A percentile compares a stretch with the other conserved stretches of the same genome.
phyloP scores from a whole-genome alignment of 345 rosid species.

The Camelina laxa region DNA sequence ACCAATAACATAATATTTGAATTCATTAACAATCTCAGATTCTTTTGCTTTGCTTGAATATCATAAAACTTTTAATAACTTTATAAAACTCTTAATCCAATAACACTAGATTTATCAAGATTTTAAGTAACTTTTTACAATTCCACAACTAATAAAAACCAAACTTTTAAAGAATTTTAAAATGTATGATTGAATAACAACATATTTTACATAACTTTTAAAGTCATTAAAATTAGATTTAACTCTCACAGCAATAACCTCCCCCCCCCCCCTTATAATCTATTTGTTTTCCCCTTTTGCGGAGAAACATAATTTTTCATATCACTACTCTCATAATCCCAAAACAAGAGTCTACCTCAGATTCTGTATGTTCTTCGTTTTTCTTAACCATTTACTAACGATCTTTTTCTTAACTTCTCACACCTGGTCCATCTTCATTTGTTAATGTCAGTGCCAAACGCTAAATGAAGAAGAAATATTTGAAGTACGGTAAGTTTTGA shows the following conservation, averaged over 20 bases:
- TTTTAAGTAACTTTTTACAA: too few relatives aligned
- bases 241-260: not conserved
- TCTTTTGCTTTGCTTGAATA: too few relatives aligned
- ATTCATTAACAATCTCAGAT: too few relatives aligned
- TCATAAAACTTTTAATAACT: too few relatives aligned
- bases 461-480: constrained; percentile 93
- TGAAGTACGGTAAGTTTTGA: constrained; percentile 60
- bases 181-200: too few relatives aligned
- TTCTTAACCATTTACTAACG: not conserved
- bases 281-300: not conserved
- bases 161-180: too few relatives aligned
- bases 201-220: too few relatives aligned
- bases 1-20: too few relatives aligned
- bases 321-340: constrained; percentile 92
- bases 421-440: constrained; percentile 1
- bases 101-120: too few relatives aligned
- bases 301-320: constrained; percentile 96
- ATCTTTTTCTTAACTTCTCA: not conserved
- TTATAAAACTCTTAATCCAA: too few relatives aligned
- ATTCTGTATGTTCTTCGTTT: constrained; percentile 62
- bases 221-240: too few relatives aligned
- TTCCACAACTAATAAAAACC: too few relatives aligned
- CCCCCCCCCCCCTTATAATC: constrained; percentile 31
- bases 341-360: constrained; percentile 98
- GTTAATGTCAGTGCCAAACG: constrained; percentile 72